Base-by-base conservation (phyloP, 176 grass and related monocot genomes). In the Ananas comosus region DNA sequence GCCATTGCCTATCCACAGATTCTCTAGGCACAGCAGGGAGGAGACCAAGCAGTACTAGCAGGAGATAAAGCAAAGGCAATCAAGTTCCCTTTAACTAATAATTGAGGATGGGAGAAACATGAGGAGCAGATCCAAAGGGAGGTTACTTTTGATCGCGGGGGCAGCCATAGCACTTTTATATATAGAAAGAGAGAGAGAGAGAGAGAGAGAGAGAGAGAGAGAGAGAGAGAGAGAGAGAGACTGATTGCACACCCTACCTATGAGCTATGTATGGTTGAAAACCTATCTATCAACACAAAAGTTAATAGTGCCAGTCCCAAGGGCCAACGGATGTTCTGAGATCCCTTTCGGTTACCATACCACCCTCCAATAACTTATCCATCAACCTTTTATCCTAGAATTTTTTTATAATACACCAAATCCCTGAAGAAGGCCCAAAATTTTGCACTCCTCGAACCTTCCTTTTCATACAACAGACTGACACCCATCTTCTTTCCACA, bases 391-490 rank as follows among this genome's bases (percentile, higher is more conserved):
- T 18, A 8, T 18, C 54, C 54, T 58, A 7, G 16, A 58, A 18
- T n/a, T 58, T n/a, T n/a, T 58, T 3, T n/a, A 14, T 10, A 9
- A 14, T n/a, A 58, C 29, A 58, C 4, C 0, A 66, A 42, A 66
- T 29, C 28, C 29, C 28, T 8, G 14, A 66, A 17, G 13, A 66
- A 42, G 10, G 7, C 28, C 12, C 64, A 16, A 48, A 66, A 66
- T 66, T 42, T 48, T 66, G 64, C 29, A 66, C 64, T 66, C 64
- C 64, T 42, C 11, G 27, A 42, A 48, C 28, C 7, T 64, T 66
- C 64, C 3, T 66, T 66, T 66, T 66, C 64, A 66, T 14, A 66
- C 9, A 58, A 19, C 54, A 18, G 2, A 58, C 54, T 58, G 54
- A 58, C 16, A 19, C 16, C 29, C 12, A 42, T 13, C 64, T 12